A percentile compares a stretch with the other conserved stretches of the same genome.
Conservation (phyloP, 805 yeast genomes). For the Cyberlindnera euphorbiiphila region DNA sequence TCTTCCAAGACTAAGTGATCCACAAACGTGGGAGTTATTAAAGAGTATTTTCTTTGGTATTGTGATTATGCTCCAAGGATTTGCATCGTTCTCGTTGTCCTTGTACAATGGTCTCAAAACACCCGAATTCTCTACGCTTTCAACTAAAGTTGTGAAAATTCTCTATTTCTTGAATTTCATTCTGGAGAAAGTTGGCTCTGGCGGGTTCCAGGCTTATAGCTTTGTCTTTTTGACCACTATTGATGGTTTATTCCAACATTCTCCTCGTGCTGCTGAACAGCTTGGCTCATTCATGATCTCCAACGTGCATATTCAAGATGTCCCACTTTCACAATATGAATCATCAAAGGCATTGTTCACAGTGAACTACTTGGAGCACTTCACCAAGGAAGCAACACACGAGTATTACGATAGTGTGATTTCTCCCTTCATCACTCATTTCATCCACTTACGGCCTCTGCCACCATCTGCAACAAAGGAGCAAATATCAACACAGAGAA, state of each 20-base stretch:
- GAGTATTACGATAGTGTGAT: conserved; percentile 33
- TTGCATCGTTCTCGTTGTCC: conserved; percentile 36
- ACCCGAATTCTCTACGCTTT: conserved; percentile 18
- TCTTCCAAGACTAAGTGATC: conserved; percentile 3
- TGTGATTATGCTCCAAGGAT: conserved; percentile 48
- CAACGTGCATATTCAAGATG: conserved; percentile 18
- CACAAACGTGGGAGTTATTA: conserved; percentile 34
- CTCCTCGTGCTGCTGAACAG: conserved; percentile 25
- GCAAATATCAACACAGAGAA: conserved; percentile 19
- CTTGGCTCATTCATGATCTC: conserved; percentile 31
- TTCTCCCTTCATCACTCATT: conserved; percentile 27
- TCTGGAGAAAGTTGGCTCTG: conserved; percentile 52
- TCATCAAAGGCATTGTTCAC: conserved; percentile 26
- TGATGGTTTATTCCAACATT: conserved; percentile 36
- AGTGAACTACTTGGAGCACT: conserved; percentile 32
- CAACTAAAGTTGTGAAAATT: conserved; percentile 35
- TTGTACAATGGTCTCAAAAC: conserved; percentile 22
- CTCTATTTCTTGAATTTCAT: conserved; percentile 46
- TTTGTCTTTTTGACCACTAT: conserved; percentile 50
- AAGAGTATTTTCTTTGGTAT: conserved; percentile 44
- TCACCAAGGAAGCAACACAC: conserved; percentile 31
- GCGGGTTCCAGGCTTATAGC: conserved; percentile 62
- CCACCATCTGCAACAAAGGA: conserved; percentile 4
- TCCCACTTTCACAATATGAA: conserved; percentile 24
- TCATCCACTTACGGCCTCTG: conserved; percentile 14